These are phyloP conservation scores for Fusarium graminum DNA, from an alignment of 2,329 filamentous ascomycete species.

Conservation along the genomic window DNA sequence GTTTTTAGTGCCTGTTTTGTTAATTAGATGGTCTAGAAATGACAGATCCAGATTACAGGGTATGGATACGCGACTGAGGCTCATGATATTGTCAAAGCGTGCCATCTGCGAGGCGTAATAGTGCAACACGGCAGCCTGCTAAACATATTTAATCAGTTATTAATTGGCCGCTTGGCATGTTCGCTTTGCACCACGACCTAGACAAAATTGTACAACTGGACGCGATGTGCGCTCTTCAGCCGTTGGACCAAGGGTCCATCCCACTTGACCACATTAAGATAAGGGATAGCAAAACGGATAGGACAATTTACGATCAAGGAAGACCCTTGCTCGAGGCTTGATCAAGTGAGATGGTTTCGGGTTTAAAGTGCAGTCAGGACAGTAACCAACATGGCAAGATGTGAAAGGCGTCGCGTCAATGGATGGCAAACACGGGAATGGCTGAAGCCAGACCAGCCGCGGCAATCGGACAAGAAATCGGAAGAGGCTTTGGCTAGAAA, in stretches of 20 bases:
- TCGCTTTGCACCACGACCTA: slow-evolving; percentile 20
- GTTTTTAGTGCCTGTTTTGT: background rate
- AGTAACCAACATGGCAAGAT: background rate
- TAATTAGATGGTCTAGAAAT: background rate
- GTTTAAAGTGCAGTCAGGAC: slow-evolving; percentile 13
- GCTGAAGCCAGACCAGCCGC: slow-evolving; percentile 28
- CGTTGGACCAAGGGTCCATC: slow-evolving; percentile 27
- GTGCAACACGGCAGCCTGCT: background rate
- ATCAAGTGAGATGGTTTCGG: background rate
- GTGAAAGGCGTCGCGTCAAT: slow-evolving; percentile 13
- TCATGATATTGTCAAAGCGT: slow-evolving; percentile 5
- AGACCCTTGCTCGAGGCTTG: background rate
- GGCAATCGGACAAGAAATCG: slow-evolving; percentile 2
- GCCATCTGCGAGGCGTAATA: slow-evolving; percentile 2
- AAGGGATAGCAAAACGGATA: slow-evolving; percentile 3
- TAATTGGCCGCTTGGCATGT: slow-evolving; percentile 27
- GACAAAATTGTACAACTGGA: slow-evolving; percentile 24
- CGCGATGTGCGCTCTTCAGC: slow-evolving; percentile 42
- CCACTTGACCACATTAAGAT: slow-evolving; percentile 34
- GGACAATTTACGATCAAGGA: background rate
- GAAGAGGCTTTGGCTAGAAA: slow-evolving; percentile 6
- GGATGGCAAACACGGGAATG: slow-evolving; percentile 37
- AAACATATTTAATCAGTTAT: background rate
- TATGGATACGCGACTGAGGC: background rate
- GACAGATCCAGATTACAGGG: slow-evolving; percentile 25